Conservation (phyloP, 495 filamentous ascomycete genomes). For the Xylaria flabelliformis region DNA sequence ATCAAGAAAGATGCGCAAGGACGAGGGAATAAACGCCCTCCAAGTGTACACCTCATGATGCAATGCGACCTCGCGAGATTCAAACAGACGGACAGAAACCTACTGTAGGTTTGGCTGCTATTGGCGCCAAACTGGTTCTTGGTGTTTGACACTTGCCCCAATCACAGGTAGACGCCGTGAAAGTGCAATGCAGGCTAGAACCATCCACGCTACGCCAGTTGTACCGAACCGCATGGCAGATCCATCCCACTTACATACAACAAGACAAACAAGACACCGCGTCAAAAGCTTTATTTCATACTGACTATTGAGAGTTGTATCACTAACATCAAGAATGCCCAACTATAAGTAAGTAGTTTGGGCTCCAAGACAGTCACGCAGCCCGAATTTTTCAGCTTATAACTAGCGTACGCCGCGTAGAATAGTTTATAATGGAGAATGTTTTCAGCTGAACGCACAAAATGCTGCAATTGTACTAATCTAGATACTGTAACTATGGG, state of each 20-base stretch:
- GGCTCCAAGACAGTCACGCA: not conserved
- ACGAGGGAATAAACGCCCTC: conserved; percentile 10
- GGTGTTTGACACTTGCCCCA: not conserved
- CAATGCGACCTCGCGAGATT: not conserved
- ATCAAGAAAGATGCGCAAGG: not conserved
- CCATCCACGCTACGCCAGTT: not conserved
- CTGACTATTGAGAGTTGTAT: not conserved
- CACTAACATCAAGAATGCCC: not conserved
- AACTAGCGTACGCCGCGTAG: not conserved
- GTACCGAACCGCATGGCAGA: not conserved
- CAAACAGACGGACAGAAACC: too few relatives aligned
- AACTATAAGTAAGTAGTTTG: not conserved
- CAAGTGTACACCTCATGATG: conserved; percentile 12
- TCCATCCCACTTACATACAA: not conserved
- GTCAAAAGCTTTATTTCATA: not conserved
- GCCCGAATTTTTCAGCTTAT: not conserved
- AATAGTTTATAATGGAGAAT: not conserved
- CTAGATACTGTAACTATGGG: too few relatives aligned
- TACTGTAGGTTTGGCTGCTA: too few relatives aligned
- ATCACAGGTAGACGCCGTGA: not conserved
- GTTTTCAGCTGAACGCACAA: not conserved
- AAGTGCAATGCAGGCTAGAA: not conserved
- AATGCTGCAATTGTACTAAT: too few relatives aligned
- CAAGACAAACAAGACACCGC: not conserved
- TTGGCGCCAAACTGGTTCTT: too few relatives aligned